Evolutionary conservation across 371 early-diverging fungal genomes (phyloP), one percentile per base, ranked within the genome.

Genomic region (Caulochytrium protostelioides): DNA sequence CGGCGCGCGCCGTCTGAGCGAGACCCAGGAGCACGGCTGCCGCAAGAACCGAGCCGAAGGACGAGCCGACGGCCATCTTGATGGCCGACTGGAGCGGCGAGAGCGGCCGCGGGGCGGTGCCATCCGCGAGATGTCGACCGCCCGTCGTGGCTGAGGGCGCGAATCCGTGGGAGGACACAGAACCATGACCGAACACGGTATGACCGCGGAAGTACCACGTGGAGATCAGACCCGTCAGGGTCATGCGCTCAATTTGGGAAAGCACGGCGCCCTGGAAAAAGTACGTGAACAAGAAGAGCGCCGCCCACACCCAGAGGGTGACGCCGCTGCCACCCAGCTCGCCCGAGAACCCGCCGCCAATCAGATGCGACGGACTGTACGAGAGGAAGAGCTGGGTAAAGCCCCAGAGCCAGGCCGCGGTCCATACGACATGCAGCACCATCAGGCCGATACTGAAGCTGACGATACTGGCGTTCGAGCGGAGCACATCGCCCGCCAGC

Each of bases 141-240:
- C n/a, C n/a, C n/a, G n/a, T n/a, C n/a, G n/a, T n/a, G n/a, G n/a
- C n/a, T n/a, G n/a, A n/a, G n/a, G n/a, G n/a, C n/a, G n/a, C n/a
- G n/a, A n/a, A n/a, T n/a, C n/a, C n/a, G n/a, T n/a, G n/a, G n/a
- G n/a, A n/a, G n/a, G n/a, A n/a, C n/a, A n/a, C n/a, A n/a, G n/a
- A n/a, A n/a, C n/a, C n/a, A n/a, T n/a, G n/a, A n/a, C n/a, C n/a
- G n/a, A n/a, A n/a, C n/a, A n/a, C n/a, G n/a, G n/a, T 16, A 36
- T 54, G 52, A 57, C 63, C 47, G 35, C 69, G 69, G 32, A 72
- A 72, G 42, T 76, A 81, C 81, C 81, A 81, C 45, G 76, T 63
- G 2, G 77, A 72, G 2, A 74, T 73, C 4, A 77, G 68, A 1
- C 72, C 67, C 2, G 76, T 64, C 32, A 81, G 52, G 7, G 62